A percentile compares a stretch with the other conserved stretches of the same genome.
Conservation (phyloP, 495 filamentous ascomycete genomes). For the Cenococcum geophilum region DNA sequence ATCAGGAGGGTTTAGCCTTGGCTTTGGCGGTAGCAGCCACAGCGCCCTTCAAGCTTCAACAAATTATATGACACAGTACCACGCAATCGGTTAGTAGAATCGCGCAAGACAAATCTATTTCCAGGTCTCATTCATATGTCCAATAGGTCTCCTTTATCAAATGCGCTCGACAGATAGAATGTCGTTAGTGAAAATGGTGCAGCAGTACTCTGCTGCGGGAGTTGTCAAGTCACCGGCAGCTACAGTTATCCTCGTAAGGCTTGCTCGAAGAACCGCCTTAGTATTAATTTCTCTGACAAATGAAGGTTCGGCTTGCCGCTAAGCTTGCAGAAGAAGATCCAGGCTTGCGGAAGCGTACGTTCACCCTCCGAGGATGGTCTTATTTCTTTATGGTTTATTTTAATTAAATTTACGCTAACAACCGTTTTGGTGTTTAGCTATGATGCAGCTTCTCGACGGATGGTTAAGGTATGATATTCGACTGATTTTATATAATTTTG, state of each 20-base stretch:
- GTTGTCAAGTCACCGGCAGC: conserved; percentile 93
- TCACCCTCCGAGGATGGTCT: conserved; percentile 36
- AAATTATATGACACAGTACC: conserved; percentile 95
- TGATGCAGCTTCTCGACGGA: conserved; percentile 33
- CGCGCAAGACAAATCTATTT: not conserved
- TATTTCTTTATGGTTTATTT: conserved; percentile 49
- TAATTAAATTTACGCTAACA: conserved; percentile 5
- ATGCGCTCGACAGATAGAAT: conserved; percentile 97
- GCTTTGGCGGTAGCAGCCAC: conserved; percentile 68
- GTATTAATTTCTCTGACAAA: not conserved
- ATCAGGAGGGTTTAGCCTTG: conserved; percentile 78
- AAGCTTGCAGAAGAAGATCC: conserved; percentile 92
- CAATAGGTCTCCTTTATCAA: conserved; percentile 67
- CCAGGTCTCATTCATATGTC: too few species aligned
- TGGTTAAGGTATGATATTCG: conserved; percentile 8
- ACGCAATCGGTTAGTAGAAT: conserved; percentile 67
- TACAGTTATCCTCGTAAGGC: conserved; percentile 66
- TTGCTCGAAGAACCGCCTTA: not conserved
- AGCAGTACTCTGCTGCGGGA: conserved; percentile 88
- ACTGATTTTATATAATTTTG: too few species aligned
- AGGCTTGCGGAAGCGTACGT: conserved; percentile 60
- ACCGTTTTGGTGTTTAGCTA: conserved; percentile 8
- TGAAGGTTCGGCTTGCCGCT: conserved; percentile 67
- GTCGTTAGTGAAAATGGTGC: conserved; percentile 99
- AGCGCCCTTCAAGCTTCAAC: conserved; percentile 63